Percentiles rank a stretch among this genome's conserved stretches.
Conservation (phyloP, 108 stramenopile species). For the Nitzschia sp. region DNA sequence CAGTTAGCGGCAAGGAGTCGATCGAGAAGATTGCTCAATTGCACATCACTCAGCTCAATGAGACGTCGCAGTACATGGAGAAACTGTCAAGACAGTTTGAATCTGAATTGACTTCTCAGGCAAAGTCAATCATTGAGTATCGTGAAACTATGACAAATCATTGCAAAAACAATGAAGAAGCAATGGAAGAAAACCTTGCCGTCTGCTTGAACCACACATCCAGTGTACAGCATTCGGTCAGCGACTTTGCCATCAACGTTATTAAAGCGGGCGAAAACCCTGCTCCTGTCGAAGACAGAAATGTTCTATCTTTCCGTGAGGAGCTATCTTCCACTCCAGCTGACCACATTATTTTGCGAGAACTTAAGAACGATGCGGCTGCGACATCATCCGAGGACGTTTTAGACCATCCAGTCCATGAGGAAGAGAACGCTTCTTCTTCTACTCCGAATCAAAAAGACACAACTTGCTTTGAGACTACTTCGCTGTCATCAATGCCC, state of each 20-base stretch:
- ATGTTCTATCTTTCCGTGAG: constrained; percentile 29
- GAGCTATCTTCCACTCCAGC: constrained; percentile 50
- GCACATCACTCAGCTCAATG: background rate
- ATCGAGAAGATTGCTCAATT: background rate
- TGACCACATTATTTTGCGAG: constrained; percentile 37
- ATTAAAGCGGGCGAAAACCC: constrained; percentile 44
- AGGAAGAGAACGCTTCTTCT: background rate
- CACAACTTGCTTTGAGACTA: background rate
- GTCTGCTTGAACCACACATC: background rate
- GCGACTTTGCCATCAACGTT: constrained; percentile 34
- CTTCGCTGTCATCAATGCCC: background rate
- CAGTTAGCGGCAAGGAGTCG: background rate
- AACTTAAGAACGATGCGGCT: background rate
- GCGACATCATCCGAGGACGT: background rate
- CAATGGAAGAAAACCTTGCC: background rate
- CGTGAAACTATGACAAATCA: background rate
- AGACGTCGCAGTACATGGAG: background rate
- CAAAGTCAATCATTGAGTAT: background rate
- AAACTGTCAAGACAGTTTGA: background rate
- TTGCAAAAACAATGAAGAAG: background rate
- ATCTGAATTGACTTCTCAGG: background rate
- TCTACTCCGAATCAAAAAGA: background rate
- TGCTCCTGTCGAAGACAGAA: constrained; percentile 27
- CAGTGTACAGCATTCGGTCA: background rate
- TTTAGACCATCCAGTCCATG: too few relatives aligned